A percentile compares a stretch with the other conserved stretches of the same genome.
Evolutionary conservation across 495 filamentous ascomycete species (phyloP).

Genomic region (Evernia prunastri): DNA sequence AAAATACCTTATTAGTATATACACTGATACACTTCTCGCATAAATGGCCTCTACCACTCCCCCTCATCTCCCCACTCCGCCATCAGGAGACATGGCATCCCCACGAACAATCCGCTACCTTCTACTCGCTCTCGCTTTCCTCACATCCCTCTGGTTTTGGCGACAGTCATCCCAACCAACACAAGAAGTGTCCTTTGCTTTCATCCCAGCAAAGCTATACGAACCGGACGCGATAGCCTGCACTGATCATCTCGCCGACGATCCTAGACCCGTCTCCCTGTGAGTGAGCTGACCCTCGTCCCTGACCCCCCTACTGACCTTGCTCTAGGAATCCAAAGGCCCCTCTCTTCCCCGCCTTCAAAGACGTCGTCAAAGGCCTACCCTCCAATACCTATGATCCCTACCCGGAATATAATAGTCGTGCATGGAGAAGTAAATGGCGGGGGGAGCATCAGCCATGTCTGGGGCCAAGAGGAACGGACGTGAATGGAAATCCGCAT

Average conservation of each 20-base stretch:
- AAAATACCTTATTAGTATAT: too few relatives aligned
- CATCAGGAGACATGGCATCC: not conserved
- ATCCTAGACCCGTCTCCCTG: not conserved
- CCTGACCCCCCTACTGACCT: not conserved
- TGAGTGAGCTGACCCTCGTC: not conserved
- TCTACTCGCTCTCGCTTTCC: not conserved
- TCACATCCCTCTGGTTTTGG: conserved; percentile 13
- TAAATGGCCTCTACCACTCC: not conserved
- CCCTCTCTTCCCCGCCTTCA: conserved; percentile 18
- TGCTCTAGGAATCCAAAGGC: conserved; percentile 12
- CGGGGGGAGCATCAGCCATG: conserved; percentile 41
- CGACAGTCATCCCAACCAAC: conserved; percentile 6
- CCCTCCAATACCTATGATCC: conserved; percentile 38
- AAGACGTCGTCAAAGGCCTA: conserved; percentile 13
- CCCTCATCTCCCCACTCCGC: not conserved
- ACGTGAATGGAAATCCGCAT: conserved; percentile 39
- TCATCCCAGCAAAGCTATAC: conserved; percentile 16
- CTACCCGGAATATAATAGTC: conserved; percentile 46
- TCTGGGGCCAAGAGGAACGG: conserved; percentile 41
- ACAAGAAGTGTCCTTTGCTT: not conserved
- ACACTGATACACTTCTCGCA: too few relatives aligned
- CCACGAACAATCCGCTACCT: conserved; percentile 4
- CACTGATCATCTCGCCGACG: conserved; percentile 6
- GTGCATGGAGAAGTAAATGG: conserved; percentile 38
- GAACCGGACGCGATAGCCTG: conserved; percentile 14